Evolutionary conservation across 2,329 filamentous ascomycete genomes (phyloP), one percentile per base, ranked within the genome.

Genomic region (Byssochlamys sp.): DNA sequence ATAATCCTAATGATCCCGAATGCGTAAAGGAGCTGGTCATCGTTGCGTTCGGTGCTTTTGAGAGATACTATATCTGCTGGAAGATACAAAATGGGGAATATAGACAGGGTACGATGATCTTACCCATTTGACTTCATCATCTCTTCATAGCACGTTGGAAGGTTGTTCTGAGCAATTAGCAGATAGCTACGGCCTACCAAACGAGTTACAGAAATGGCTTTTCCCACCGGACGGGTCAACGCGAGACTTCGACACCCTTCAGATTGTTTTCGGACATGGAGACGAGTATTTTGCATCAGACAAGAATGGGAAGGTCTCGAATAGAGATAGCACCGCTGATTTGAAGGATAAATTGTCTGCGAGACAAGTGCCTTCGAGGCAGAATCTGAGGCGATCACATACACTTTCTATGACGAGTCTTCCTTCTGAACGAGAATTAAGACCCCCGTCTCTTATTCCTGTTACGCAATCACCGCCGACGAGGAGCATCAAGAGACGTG

Each of bases 281-380:
- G 67, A 73, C 35, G 71, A 73, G 54, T 75, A 71, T 57, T 75
- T 74, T 54, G 72, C 72, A 1, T 73, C 71, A 3, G 72, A 75
- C 57, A 67, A 68, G 54, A 60, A 71, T 25, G 70, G 69, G 10
- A 73, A 73, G 33, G 59, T 75, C 2, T 71, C 73, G 48, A 67
- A 66, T 55, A 71, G 57, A 49, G 60, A 60, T 24, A 59, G 35
- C 6, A 57, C 53, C 2, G 49, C 49, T 4, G 49, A 51, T 12
- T 24, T 51, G 25, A 51, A 28, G 24, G 49, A 51, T 28, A 51
- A 51, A 26, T 6, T 51, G 24, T 11, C 25, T 55, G 25, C 55
- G 53, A 53, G 50, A 57, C 50, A 48, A 27, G 24, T 28, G 33
- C 25, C 39, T 57, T 25, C 53, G 56, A 29, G 14, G 57, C 45